Base-by-base conservation (phyloP, 2,329 filamentous ascomycete species). In the Pyrenochaeta sp. region DNA sequence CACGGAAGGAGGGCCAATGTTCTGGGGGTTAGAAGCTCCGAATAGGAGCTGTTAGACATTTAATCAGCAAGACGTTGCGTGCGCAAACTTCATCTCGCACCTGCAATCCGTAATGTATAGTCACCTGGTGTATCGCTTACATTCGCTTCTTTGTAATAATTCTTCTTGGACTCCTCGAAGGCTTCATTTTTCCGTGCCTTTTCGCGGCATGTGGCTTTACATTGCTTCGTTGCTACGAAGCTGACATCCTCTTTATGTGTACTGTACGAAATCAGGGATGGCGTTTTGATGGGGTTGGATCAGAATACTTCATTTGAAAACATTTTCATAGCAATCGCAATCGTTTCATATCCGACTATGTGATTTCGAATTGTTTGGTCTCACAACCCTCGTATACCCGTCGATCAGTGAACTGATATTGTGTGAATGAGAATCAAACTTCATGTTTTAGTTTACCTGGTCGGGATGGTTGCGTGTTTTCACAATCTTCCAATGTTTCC, bases 1-100 rank as follows among this genome's bases (percentile, higher is more conserved):
- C 75, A 77, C 28, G 75, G 75, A 22, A 69, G 72, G 46, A 69
- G 72, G 20, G 74, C 72, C 9, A 75, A 74, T 38, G 73, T 77
- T 37, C 60, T 78, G 26, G 72, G 74, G 6, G 66, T 77, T 28
- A 74, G 77, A 50, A 75, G 72, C 51, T 67, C 63, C 35, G 67
- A 69, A 50, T 74, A 50, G 63, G 39, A 38, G 31, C 23, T 22
- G 10, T 31, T 39, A 29, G 36, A 36, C 38, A 23, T 37, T 23
- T 28, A 36, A 28, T 17, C 19, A 34, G 29, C 10, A 20, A 17
- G 17, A 23, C 35, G 37, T 41, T 37, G 40, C 42, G 48, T 44
- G 35, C 49, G 31, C 46, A 58, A 46, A 43, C 18, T 41, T 50
- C 50, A 49, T 42, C 35, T 30, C 45, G 39, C 49, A 46, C 49